These are phyloP conservation scores for Erodium trifolium DNA, from an alignment of 441 rosid species.

Conservation along the genomic window DNA sequence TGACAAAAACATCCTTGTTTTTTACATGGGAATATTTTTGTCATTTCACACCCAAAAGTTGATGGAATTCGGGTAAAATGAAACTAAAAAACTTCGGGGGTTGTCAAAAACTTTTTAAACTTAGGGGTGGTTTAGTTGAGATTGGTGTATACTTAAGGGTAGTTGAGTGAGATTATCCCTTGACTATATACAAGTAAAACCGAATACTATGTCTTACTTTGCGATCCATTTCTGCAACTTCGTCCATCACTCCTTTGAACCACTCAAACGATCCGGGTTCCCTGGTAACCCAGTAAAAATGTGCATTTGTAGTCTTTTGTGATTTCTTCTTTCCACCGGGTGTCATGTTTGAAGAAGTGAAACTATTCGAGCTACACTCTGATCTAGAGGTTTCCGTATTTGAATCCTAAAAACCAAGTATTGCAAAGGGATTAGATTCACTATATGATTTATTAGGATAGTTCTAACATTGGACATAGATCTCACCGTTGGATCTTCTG, in stretches of 20 bases:
- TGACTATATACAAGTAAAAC: too few species aligned
- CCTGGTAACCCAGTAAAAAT: slow-evolving; percentile 94
- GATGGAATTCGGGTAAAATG: too few species aligned
- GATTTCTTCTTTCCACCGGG: slow-evolving; percentile 47
- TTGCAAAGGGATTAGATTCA: neutral
- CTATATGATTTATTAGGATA: too few species aligned
- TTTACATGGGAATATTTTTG: too few species aligned
- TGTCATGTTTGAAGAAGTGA: slow-evolving; percentile 49
- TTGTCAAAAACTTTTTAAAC: too few species aligned
- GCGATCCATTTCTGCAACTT: slow-evolving; percentile 82
- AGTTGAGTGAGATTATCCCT: too few species aligned
- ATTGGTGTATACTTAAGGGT: too few species aligned
- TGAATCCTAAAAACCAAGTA: slow-evolving; percentile 29
- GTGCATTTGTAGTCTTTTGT: slow-evolving; percentile 50
- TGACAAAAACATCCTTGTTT: too few species aligned
- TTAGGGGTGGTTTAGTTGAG: too few species aligned
- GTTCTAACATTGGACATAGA: neutral
- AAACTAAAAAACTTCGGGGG: too few species aligned
- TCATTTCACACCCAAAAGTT: too few species aligned
- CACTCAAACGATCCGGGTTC: slow-evolving; percentile 90
- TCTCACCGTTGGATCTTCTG: slow-evolving; percentile 59
- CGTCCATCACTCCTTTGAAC: slow-evolving; percentile 96
- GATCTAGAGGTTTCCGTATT: slow-evolving; percentile 58
- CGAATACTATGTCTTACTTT: slow-evolving; percentile 36
- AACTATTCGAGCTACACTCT: slow-evolving; percentile 64